These are phyloP conservation scores for Thraustochytrium sp. DNA, from an alignment of 352 stramenopile genomes.

Conservation along the genomic window DNA sequence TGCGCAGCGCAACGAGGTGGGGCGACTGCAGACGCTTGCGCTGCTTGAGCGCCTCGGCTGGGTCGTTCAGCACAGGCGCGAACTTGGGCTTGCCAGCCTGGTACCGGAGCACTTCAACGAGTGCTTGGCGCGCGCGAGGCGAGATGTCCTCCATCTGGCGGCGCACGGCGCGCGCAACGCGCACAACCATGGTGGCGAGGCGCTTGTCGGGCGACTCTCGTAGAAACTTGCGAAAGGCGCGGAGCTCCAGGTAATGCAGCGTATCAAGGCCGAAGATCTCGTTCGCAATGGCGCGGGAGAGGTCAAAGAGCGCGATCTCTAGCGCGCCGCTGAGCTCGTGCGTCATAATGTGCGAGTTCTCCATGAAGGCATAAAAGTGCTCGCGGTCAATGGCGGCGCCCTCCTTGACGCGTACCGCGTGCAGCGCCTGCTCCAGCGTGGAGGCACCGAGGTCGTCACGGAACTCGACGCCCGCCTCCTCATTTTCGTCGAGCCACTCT, in stretches of 20 bases:
- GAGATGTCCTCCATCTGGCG: background rate
- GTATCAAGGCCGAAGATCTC: background rate
- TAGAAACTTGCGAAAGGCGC: background rate
- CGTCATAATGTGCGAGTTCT: conserved; percentile 22
- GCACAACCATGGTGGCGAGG: conserved; percentile 7
- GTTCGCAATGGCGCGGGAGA: background rate
- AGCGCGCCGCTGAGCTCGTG: background rate
- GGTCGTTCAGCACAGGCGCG: background rate
- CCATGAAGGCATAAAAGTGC: conserved; percentile 20
- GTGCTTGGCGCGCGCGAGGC: background rate
- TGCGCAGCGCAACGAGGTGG: background rate
- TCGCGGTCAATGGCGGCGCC: background rate
- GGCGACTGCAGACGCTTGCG: background rate
- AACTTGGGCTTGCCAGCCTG: conserved; percentile 22
- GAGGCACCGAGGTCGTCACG: background rate
- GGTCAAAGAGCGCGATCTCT: conserved; percentile 24
- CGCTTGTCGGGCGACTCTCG: background rate
- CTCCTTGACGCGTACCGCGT: background rate
- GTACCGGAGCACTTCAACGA: background rate
- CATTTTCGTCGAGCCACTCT: conserved; percentile 29
- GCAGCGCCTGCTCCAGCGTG: background rate
- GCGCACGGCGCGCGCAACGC: background rate
- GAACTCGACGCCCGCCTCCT: background rate
- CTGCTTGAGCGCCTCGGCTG: background rate
- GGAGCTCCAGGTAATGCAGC: background rate